Evolutionary conservation across 352 stramenopile genomes (phyloP).

Genomic region (Phytophthora melonis): DNA sequence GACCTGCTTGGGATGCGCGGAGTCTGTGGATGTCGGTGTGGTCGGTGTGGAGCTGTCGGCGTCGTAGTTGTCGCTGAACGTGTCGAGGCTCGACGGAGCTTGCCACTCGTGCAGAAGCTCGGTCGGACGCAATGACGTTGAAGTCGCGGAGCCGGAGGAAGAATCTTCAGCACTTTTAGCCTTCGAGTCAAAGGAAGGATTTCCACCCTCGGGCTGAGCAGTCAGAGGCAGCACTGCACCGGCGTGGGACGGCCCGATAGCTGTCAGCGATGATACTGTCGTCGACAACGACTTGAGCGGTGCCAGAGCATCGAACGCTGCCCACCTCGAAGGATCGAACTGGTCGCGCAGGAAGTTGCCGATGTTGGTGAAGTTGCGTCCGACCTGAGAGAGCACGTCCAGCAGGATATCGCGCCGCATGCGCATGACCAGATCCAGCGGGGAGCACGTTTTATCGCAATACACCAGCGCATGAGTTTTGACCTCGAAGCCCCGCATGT

Average conservation of each 20-base stretch:
- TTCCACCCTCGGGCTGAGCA: not conserved
- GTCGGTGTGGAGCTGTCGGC: conserved; percentile 24
- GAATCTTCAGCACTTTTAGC: conserved; percentile 5
- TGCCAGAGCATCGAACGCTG: conserved; percentile 69
- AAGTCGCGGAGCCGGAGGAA: not conserved
- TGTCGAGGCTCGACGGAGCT: not conserved
- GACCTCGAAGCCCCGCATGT: conserved; percentile 87
- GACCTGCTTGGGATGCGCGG: conserved; percentile 10
- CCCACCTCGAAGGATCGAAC: conserved; percentile 77
- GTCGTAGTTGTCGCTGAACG: conserved; percentile 17
- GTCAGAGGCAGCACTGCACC: conserved; percentile 27
- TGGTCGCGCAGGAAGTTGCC: conserved; percentile 84
- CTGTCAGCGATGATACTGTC: conserved; percentile 32
- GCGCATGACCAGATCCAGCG: conserved; percentile 72
- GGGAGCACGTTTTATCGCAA: conserved; percentile 87
- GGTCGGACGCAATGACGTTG: conserved; percentile 8
- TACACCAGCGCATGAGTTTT: conserved; percentile 90
- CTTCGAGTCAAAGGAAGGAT: not conserved
- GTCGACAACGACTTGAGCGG: conserved; percentile 63
- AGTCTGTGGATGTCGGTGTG: conserved; percentile 19
- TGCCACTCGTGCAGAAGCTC: conserved; percentile 25
- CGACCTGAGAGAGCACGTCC: conserved; percentile 85
- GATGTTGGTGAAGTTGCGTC: conserved; percentile 89
- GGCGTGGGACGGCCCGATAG: conserved; percentile 26
- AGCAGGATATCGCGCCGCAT: conserved; percentile 85